Conservation (phyloP, 176 grass and related monocot species). For the Zoysia japonica region DNA sequence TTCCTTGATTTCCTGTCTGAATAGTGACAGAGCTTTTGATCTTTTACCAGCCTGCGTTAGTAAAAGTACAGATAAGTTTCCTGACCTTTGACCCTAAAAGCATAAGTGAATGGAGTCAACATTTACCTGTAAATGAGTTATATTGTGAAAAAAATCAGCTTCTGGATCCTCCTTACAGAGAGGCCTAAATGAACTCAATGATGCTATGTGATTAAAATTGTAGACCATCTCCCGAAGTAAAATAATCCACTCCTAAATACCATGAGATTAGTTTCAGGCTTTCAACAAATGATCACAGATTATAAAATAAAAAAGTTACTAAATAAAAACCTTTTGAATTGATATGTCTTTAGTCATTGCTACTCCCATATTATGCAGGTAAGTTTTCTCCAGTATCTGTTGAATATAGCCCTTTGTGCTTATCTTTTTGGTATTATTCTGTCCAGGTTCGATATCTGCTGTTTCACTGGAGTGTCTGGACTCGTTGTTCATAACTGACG, state of each 20-base stretch:
- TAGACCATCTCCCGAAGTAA: slow-evolving; percentile 82
- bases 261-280: slow-evolving; percentile 27
- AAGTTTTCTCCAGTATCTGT: slow-evolving; percentile 71
- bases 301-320: slow-evolving; percentile 13
- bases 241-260: slow-evolving; percentile 82
- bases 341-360: slow-evolving; percentile 84
- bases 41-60: slow-evolving; percentile 78
- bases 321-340: slow-evolving; percentile 65
- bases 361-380: slow-evolving; percentile 76
- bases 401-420: slow-evolving; percentile 65
- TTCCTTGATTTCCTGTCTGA: slow-evolving; percentile 59
- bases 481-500: slow-evolving; percentile 61
- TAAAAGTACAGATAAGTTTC: slow-evolving; percentile 33
- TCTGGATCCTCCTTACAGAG: slow-evolving; percentile 86
- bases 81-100: not conserved
- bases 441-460: slow-evolving; percentile 21
- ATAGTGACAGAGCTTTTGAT: slow-evolving; percentile 80
- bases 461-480: slow-evolving; percentile 23
- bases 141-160: slow-evolving; percentile 92
- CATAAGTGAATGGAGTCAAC: slow-evolving; percentile 30
- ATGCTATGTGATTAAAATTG: slow-evolving; percentile 61
- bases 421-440: slow-evolving; percentile 33
- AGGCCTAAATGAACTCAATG: slow-evolving; percentile 66
- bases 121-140: slow-evolving; percentile 97
- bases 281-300: slow-evolving; percentile 13